Percentiles rank a stretch among this genome's conserved stretches.
Evolutionary conservation across 1,284 basidiomycete genomes (phyloP).

Genomic region (Pisolithus thermaeus): DNA sequence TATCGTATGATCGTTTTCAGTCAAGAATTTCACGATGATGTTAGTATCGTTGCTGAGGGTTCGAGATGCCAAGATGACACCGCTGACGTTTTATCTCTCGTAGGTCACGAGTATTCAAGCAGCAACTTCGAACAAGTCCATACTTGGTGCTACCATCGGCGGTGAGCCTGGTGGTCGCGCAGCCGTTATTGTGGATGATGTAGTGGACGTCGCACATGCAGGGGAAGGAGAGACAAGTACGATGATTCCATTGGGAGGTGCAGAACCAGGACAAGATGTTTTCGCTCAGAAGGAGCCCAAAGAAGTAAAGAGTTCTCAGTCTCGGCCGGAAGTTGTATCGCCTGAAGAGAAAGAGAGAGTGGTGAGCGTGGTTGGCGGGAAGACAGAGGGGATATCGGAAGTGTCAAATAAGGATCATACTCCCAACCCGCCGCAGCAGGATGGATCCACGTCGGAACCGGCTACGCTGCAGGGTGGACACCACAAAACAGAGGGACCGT

Average conservation of each 20-base stretch:
- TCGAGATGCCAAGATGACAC: neutral
- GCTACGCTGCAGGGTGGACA: constrained; percentile 1
- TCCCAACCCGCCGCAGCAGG: constrained; percentile 3
- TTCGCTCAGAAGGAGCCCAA: constrained; percentile 43
- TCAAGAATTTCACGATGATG: constrained; percentile 58
- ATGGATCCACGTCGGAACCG: constrained; percentile 9
- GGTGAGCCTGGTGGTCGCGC: constrained; percentile 42
- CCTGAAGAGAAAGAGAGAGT: constrained; percentile 9
- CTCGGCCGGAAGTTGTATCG: neutral
- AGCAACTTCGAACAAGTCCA: constrained; percentile 35
- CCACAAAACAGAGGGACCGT: constrained; percentile 30
- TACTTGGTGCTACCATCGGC: constrained; percentile 38
- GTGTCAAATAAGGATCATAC: constrained; percentile 10
- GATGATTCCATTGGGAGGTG: constrained; percentile 39
- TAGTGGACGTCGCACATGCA: constrained; percentile 7
- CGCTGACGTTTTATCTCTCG: constrained; percentile 12
- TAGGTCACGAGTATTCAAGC: constrained; percentile 39
- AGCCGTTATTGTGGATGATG: constrained; percentile 42
- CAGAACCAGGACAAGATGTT: constrained; percentile 64
- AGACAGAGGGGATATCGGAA: constrained; percentile 5
- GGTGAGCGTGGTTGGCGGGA: constrained; percentile 13
- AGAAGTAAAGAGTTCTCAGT: constrained; percentile 24
- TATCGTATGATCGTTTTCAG: constrained; percentile 28
- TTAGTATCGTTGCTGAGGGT: constrained; percentile 31
- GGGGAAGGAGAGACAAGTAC: constrained; percentile 29